Evolutionary conservation across 148 eudicot genomes (phyloP), one percentile per base, ranked within the genome.

Genomic region (Pouteria glomerata): DNA sequence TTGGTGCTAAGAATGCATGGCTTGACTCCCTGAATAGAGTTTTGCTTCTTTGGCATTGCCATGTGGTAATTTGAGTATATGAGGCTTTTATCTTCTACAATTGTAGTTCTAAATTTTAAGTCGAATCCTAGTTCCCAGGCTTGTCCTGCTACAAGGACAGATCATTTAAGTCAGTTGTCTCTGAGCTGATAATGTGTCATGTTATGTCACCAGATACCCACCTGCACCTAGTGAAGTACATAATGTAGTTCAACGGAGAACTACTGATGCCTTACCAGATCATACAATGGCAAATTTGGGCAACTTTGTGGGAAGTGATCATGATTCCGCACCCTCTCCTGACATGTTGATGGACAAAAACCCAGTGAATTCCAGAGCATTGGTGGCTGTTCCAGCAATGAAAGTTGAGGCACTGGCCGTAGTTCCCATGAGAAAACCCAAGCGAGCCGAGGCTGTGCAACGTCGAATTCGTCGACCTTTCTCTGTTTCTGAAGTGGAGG

Each of bases 401-500:
- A 82, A 83, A 67, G 85, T 71, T 39, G 90, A 87, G 77, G 85
- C 88, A 18, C 65, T 86, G 57, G 63, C 90, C 26, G 80, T 79
- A n/a, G 82, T 84, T 68, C 87, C 97, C 26, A 23, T 82, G 77
- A 74, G 81, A 68, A 95, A 88, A 77, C 77, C 81, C 37, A 91
- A 89, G 77, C 82, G 85, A 75, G 71, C 87, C 57, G 98, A 95
- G 63, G 78, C 83, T 63, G 91, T 82, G 34, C 98, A 89, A 56
- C 97, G 97, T 71, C 81, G 98, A 57, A 91, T 95, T 62, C 98
- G 97, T 68, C 75, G 98, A 81, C 99, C 99, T 34, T 95, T 95
- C 80, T 86, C 99, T 78, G 97, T 95, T 60, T 63, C 87, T 41
- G 99, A 95, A 83, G 99, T 95, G 72, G 99, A 95, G 80, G 91